Percentiles rank a stretch among this genome's conserved stretches.
Evolutionary conservation across 257 asterid genomes (phyloP).

Genomic region (Scutellaria barbata): DNA sequence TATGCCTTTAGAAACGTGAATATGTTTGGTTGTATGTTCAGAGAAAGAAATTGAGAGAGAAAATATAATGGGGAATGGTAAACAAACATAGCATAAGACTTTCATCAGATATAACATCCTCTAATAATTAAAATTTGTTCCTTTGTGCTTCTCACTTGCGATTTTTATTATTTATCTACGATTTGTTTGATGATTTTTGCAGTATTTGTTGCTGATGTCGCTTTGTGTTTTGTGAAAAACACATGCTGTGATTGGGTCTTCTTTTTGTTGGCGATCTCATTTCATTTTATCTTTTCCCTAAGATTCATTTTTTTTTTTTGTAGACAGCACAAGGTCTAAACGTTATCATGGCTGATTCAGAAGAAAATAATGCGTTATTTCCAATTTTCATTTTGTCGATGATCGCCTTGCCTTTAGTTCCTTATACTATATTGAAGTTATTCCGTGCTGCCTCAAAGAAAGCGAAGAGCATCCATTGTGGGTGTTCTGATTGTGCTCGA

Average conservation of each 20-base stretch:
- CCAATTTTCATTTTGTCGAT: slow-evolving; percentile 86
- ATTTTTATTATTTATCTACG: not conserved
- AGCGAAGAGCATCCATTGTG: slow-evolving; percentile 71
- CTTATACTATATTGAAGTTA: slow-evolving; percentile 77
- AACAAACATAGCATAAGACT: not conserved
- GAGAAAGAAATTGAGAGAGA: slow-evolving; percentile 17
- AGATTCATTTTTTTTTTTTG: slow-evolving; percentile 26
- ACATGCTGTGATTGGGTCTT: not conserved
- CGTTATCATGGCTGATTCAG: slow-evolving; percentile 72
- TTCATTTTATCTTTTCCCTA: slow-evolving; percentile 20
- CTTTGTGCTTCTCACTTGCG: not conserved
- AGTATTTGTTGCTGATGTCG: not conserved
- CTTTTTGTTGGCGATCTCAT: slow-evolving; percentile 15
- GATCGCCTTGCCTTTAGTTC: slow-evolving; percentile 85
- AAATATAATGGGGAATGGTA: not conserved
- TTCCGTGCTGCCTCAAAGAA: slow-evolving; percentile 70
- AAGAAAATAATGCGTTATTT: slow-evolving; percentile 79
- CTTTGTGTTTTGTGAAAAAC: slow-evolving; percentile 29
- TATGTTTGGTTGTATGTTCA: slow-evolving; percentile 5
- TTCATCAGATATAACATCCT: not conserved
- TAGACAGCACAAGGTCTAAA: slow-evolving; percentile 32
- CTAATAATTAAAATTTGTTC: not conserved
- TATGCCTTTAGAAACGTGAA: not conserved
- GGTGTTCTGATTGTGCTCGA: slow-evolving; percentile 73
- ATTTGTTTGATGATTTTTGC: slow-evolving; percentile 12